A percentile compares a stretch with the other conserved stretches of the same genome.
phyloP scores from a whole-genome alignment of 1,284 basidiomycete species.

The Trametes versicolor region DNA sequence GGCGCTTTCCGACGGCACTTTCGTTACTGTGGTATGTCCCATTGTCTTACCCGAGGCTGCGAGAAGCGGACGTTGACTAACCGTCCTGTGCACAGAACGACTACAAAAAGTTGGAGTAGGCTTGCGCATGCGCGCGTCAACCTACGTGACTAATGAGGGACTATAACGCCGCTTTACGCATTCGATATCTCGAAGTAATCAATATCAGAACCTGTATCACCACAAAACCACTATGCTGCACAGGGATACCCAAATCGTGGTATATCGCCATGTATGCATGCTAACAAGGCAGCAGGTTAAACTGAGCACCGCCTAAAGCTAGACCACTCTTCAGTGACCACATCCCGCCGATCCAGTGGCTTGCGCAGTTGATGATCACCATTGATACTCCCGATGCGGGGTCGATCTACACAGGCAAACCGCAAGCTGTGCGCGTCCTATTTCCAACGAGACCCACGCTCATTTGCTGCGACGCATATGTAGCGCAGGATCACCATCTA shows the following conservation, averaged over 20 bases:
- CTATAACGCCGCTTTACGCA: not conserved
- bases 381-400: not conserved
- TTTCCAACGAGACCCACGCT: not conserved
- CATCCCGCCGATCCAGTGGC: not conserved
- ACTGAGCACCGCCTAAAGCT: not conserved
- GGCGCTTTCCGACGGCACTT: slow-evolving; percentile 61
- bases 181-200: slow-evolving; percentile 9
- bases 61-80: not conserved
- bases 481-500: not conserved
- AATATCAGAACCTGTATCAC: slow-evolving; percentile 9
- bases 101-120: slow-evolving; percentile 19
- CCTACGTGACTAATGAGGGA: not conserved
- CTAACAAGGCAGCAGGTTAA: not conserved
- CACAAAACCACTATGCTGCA: not conserved
- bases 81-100: not conserved
- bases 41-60: not conserved
- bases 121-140: not conserved
- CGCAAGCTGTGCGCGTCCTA: not conserved
- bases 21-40: slow-evolving; percentile 60
- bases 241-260: not conserved
- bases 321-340: not conserved
- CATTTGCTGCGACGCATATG: not conserved
- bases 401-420: not conserved
- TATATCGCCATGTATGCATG: not conserved
- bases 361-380: not conserved